phyloP scores from a whole-genome alignment of 164 flowering plant genomes.

The Kalanchoe fedtschenkoi region DNA sequence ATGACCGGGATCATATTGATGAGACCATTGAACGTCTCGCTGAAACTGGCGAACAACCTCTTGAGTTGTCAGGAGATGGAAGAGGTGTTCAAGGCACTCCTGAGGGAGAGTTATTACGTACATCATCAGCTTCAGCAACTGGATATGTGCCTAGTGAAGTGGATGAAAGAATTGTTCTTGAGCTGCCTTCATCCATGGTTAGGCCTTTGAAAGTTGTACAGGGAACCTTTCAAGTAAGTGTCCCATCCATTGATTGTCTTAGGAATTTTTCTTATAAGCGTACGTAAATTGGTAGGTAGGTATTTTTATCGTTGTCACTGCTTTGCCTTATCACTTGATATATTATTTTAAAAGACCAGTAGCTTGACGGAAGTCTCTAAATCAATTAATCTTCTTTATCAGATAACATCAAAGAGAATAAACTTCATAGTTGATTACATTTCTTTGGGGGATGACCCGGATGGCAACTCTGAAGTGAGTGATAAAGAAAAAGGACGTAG shows the following conservation, averaged over 20 bases:
- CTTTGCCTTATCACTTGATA: not conserved
- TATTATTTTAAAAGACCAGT: not conserved
- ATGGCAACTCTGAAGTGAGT: slow-evolving; percentile 20
- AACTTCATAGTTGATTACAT: slow-evolving; percentile 68
- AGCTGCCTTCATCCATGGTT: slow-evolving; percentile 89
- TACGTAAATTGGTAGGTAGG: not conserved
- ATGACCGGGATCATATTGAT: slow-evolving; percentile 20
- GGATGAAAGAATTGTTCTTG: slow-evolving; percentile 89
- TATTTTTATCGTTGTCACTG: not conserved
- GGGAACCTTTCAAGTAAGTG: slow-evolving; percentile 92
- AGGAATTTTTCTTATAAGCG: not conserved
- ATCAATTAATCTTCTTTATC: slow-evolving; percentile 14
- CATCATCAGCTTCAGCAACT: slow-evolving; percentile 49
- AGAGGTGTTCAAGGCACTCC: slow-evolving; percentile 24
- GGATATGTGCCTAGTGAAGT: slow-evolving; percentile 86
- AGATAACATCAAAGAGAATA: slow-evolving; percentile 83
- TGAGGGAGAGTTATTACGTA: slow-evolving; percentile 30
- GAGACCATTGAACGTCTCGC: slow-evolving; percentile 32
- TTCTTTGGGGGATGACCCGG: slow-evolving; percentile 26
- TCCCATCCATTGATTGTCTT: not conserved
- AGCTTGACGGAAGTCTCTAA: not conserved
- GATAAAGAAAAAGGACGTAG: slow-evolving; percentile 58
- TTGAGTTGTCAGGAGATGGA: slow-evolving; percentile 22
- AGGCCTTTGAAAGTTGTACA: slow-evolving; percentile 60
- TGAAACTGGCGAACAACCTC: slow-evolving; percentile 26